These are phyloP conservation scores for Neurospora sp. DNA, from an alignment of 495 filamentous ascomycete genomes.

Conservation along the genomic window DNA sequence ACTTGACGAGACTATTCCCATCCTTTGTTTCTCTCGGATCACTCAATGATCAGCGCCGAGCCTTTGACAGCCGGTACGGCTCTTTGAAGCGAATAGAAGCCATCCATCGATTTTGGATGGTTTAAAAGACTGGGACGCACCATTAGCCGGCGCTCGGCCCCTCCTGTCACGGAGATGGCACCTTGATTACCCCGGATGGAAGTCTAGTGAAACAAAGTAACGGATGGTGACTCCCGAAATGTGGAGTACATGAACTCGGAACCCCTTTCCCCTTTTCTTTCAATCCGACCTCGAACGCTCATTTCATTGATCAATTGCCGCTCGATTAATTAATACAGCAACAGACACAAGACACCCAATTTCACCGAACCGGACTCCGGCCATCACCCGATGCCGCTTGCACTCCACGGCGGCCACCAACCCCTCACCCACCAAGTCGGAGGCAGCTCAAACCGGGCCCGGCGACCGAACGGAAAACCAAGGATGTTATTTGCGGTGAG, in stretches of 20 bases:
- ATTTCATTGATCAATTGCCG: neutral
- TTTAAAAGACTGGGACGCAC: neutral
- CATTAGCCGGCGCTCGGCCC: neutral
- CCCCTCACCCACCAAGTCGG: neutral
- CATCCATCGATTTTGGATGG: neutral
- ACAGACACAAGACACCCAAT: neutral
- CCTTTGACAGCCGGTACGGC: neutral
- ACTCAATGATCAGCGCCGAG: neutral
- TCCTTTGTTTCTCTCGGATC: neutral
- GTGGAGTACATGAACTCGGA: neutral
- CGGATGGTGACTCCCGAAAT: neutral
- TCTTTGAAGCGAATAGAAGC: neutral
- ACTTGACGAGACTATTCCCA: neutral
- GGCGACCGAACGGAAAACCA: neutral
- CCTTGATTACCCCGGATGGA: neutral
- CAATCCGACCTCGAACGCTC: neutral
- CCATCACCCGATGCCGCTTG: neutral
- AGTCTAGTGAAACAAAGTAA: neutral
- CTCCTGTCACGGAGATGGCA: neutral
- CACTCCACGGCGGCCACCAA: neutral
- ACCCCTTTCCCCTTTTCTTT: neutral
- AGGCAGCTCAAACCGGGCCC: neutral
- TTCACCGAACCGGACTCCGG: neutral
- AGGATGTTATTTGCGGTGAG: neutral
- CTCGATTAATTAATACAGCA: neutral